Conservation (phyloP, 2,329 filamentous ascomycete genomes). For the Didymella exigua region DNA sequence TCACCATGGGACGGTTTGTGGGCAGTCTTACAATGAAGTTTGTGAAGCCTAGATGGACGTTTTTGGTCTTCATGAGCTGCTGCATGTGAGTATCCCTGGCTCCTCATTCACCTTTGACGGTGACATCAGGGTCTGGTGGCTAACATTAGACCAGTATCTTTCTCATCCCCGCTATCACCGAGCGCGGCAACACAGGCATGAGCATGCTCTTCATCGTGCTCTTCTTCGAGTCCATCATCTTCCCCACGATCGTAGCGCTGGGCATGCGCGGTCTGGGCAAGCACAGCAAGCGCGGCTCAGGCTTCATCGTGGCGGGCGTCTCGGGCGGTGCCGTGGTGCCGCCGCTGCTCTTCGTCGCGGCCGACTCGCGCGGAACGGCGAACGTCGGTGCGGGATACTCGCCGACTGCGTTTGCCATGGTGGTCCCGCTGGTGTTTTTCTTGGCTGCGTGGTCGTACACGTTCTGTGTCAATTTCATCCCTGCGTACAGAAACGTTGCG, state of each 20-base stretch:
- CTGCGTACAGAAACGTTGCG: constrained; percentile 65
- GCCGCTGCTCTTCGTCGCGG: constrained; percentile 70
- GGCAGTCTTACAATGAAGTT: constrained; percentile 71
- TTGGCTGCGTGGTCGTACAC: constrained; percentile 55
- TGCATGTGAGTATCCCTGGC: constrained; percentile 62
- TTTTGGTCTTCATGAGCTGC: constrained; percentile 69
- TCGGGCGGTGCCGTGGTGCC: constrained; percentile 75
- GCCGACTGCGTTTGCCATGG: constrained; percentile 66
- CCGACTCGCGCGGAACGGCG: constrained; percentile 61
- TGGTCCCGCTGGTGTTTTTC: constrained; percentile 65
- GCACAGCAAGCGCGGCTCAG: constrained; percentile 77
- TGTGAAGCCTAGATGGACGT: constrained; percentile 70
- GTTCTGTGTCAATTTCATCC: constrained; percentile 65
- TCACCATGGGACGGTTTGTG: constrained; percentile 73
- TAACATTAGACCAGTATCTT: constrained; percentile 64
- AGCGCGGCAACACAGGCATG: constrained; percentile 59
- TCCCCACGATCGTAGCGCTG: constrained; percentile 80
- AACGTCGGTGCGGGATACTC: constrained; percentile 28
- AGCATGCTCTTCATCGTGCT: constrained; percentile 73
- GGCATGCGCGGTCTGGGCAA: constrained; percentile 77
- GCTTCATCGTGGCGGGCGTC: constrained; percentile 74
- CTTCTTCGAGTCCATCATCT: constrained; percentile 82
- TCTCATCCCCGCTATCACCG: constrained; percentile 58
- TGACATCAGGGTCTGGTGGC: constrained; percentile 53
- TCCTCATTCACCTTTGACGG: constrained; percentile 65